Conservation (phyloP, 2,329 filamentous ascomycete genomes). For the Colletotrichum tropicicola region DNA sequence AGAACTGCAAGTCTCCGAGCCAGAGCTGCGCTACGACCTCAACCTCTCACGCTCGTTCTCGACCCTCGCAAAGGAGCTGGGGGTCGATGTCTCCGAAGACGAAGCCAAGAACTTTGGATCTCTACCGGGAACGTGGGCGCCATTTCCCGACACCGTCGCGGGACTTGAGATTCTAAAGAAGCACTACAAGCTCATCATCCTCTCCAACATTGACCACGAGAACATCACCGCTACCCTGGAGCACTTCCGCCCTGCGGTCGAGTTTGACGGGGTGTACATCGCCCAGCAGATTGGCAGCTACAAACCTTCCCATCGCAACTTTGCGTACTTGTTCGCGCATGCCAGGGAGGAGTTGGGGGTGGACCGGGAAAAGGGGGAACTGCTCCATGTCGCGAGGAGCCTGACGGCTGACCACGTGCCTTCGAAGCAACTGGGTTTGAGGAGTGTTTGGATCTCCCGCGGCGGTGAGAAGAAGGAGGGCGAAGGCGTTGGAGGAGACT, state of each 20-base stretch:
- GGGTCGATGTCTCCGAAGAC: constrained; percentile 42
- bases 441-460: constrained; percentile 72
- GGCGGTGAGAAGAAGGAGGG: constrained; percentile 58
- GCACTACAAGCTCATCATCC: constrained; percentile 66
- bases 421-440: constrained; percentile 66
- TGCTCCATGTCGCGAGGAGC: constrained; percentile 76
- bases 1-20: constrained; percentile 60
- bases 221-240: constrained; percentile 37
- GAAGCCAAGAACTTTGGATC: constrained; percentile 59
- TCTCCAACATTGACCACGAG: constrained; percentile 66
- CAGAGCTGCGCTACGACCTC: constrained; percentile 64
- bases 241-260: constrained; percentile 50
- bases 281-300: constrained; percentile 77
- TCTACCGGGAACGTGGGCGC: constrained; percentile 61
- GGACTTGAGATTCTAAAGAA: constrained; percentile 58
- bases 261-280: constrained; percentile 72
- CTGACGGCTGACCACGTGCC: constrained; percentile 74
- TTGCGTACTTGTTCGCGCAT: constrained; percentile 68
- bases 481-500: constrained; percentile 38
- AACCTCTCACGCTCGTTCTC: constrained; percentile 60
- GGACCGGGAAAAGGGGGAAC: constrained; percentile 52
- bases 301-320: constrained; percentile 73
- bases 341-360: constrained; percentile 64
- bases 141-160: constrained; percentile 65
- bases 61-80: constrained; percentile 51